Conservation (phyloP, 768 basidiomycete genomes). For the Boletus vermiculosoides region DNA sequence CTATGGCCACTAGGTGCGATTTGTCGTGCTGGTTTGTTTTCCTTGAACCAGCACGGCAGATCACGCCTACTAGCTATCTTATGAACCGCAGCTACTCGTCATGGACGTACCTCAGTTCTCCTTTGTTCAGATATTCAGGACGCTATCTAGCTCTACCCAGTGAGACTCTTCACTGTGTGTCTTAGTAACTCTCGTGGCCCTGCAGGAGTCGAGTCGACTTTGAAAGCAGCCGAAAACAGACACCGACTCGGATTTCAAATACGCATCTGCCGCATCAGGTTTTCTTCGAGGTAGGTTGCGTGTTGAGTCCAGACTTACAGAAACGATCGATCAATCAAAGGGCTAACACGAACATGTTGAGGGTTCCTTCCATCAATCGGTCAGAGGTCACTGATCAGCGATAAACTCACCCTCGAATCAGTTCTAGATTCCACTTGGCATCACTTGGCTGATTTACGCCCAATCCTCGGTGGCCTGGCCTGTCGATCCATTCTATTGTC, state of each 20-base stretch:
- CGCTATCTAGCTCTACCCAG: no score
- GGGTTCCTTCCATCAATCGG: constrained; percentile 6
- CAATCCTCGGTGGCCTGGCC: not conserved
- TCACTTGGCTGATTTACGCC: not conserved
- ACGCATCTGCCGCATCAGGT: not conserved
- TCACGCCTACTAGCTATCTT: not conserved
- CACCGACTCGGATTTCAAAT: constrained; percentile 19
- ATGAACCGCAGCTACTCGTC: not conserved
- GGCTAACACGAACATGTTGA: not conserved
- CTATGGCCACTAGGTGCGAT: no score
- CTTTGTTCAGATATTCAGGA: not conserved
- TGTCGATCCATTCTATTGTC: not conserved
- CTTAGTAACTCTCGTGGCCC: no score
- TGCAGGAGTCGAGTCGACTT: not conserved
- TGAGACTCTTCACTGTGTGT: no score
- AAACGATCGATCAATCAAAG: constrained; percentile 12
- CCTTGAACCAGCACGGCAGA: not conserved
- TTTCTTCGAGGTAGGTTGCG: not conserved
- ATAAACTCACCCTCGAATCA: constrained; percentile 4
- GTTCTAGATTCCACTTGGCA: constrained; percentile 5
- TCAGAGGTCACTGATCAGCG: not conserved
- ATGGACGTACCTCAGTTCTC: not conserved
- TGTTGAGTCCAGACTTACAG: constrained; percentile 3
- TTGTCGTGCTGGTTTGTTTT: not conserved
- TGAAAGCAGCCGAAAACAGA: not conserved